These are phyloP conservation scores for Forsythia viridissima DNA, from an alignment of 257 asterid genomes.

Conservation along the genomic window DNA sequence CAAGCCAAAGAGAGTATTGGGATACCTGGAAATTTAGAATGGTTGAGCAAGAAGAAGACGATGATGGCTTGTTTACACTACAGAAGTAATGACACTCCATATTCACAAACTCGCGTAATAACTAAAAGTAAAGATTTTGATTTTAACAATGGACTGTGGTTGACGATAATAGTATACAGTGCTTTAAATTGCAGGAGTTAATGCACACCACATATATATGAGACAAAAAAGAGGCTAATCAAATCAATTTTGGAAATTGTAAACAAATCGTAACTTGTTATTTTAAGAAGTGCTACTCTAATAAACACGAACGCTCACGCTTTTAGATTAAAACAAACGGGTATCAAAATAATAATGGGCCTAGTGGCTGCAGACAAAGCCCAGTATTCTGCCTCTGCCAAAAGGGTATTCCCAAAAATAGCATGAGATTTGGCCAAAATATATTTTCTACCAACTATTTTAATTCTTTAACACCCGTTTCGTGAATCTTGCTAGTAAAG, in stretches of 20 bases:
- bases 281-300: no score
- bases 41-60: constrained; percentile 35
- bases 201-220: constrained; percentile 35
- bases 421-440: no score
- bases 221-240: background rate
- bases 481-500: background rate
- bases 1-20: no score
- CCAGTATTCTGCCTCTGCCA: no score
- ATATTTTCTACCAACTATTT: no score
- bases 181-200: constrained; percentile 18
- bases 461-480: no score
- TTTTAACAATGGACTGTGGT: background rate
- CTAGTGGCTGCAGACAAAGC: no score
- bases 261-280: no score
- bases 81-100: constrained; percentile 55
- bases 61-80: constrained; percentile 33
- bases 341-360: no score
- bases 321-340: no score
- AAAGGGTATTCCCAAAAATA: no score
- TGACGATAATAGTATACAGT: background rate
- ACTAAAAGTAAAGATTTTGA: background rate
- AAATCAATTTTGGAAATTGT: background rate
- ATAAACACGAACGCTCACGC: no score
- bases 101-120: background rate
- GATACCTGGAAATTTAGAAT: constrained; percentile 37